Percentiles rank a stretch among this genome's conserved stretches.
Conservation (phyloP, 768 basidiomycete genomes). For the Hygrocybe coccinea region DNA sequence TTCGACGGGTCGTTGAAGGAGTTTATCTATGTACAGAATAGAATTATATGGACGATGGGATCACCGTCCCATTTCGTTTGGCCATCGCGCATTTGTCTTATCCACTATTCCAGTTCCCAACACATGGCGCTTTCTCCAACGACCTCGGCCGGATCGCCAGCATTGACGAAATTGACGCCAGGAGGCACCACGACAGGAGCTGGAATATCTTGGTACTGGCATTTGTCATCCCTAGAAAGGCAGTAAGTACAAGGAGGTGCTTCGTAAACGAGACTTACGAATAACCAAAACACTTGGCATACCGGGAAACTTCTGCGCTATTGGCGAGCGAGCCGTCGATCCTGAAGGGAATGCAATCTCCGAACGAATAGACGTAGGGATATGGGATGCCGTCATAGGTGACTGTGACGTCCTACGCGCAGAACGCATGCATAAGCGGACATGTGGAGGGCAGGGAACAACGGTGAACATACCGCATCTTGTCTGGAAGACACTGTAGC, state of each 20-base stretch:
- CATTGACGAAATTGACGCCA: slow-evolving; percentile 2
- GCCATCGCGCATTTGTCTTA: too few species aligned
- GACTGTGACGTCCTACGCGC: neutral
- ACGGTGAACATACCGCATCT: neutral
- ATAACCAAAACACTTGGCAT: neutral
- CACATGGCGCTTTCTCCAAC: slow-evolving; percentile 1
- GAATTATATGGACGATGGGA: neutral
- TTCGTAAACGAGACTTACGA: neutral
- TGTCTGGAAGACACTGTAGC: neutral
- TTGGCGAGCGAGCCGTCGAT: neutral
- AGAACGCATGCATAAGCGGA: too few species aligned
- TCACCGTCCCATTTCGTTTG: too few species aligned
- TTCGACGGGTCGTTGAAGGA: too few species aligned
- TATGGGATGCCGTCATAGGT: neutral
- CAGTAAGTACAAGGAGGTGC: neutral
- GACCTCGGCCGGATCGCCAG: neutral
- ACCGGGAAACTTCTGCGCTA: neutral
- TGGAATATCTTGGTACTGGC: neutral
- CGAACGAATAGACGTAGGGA: neutral
- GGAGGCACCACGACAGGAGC: neutral
- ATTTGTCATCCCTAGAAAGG: neutral
- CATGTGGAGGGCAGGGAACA: neutral
- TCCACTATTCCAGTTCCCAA: neutral
- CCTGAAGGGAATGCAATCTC: neutral
- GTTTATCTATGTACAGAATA: too few species aligned